Base-by-base conservation (phyloP, 805 yeast genomes). In the Starmerella cellae region DNA sequence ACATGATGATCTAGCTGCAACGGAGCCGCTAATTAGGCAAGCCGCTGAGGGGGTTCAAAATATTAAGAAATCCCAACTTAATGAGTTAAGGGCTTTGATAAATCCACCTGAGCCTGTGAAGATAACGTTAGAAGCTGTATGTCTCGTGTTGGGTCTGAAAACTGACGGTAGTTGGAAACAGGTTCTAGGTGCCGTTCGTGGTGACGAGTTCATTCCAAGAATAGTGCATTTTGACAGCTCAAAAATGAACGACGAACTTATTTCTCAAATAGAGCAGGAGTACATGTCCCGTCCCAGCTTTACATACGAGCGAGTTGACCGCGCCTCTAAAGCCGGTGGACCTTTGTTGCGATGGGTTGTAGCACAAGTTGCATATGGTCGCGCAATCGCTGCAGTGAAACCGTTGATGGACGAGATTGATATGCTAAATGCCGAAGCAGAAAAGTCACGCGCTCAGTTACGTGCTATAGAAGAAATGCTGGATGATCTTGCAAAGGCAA, bases 301-400 rank as follows among this genome's bases (percentile, higher is more conserved):
- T 57, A 82, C 73, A 32, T 79, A 63, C 52, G 85, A 78, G 37
- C 62, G 81, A 0, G 94, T 83, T 0, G 74, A 81, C 52, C 66
- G 96, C 31, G 97, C 97, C 4, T 80, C 94, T 59, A 84, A 82
- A 55, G 96, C 96, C 0, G 84, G 96, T 63, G 97, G 95, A 0
- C 97, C 97, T 0, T 63, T 88, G 28, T 55, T 81, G 17, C 77
- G 77, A 47, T 88, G 97, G 97, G 87, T 85, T 0, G 69, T 70
- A 41, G 96, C 97, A 0, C 96, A 88, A 49, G 66, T 85, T n/a
- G 64, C 69, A n/a, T 88, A 79, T 55, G 72, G 88, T 0, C 55
- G 72, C 1, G 79, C 85, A 19, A 62, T 83, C 35, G 79, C 80
- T 29, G 71, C 68, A 39, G 71, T 88, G 21, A 80, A 74, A 1